Conservation (phyloP, 768 basidiomycete species). For the Lactarius sanguifluus region DNA sequence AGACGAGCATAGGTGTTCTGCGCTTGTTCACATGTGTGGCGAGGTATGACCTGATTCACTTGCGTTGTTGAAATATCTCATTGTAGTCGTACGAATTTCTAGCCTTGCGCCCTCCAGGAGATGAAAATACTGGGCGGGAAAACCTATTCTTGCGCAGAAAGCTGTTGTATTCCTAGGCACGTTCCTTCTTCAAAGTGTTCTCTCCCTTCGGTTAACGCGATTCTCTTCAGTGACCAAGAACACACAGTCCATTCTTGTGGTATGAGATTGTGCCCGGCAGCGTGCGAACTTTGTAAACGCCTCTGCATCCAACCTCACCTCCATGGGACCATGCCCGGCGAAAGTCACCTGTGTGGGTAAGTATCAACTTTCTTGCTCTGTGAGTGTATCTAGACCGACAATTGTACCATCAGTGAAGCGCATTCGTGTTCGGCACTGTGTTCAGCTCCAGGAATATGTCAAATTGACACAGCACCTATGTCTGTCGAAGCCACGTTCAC, state of each 20-base stretch:
- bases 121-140: constrained; percentile 15
- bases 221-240: constrained; percentile 40
- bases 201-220: neutral
- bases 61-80: neutral
- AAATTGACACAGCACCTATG: constrained; percentile 57
- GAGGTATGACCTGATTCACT: constrained; percentile 38
- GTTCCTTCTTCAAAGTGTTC: neutral
- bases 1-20: constrained; percentile 54
- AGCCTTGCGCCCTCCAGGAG: constrained; percentile 25
- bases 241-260: constrained; percentile 54
- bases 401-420: constrained; percentile 42
- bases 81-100: neutral
- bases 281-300: constrained; percentile 55
- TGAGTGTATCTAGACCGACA: neutral
- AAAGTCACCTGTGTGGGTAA: constrained; percentile 59
- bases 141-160: constrained; percentile 20
- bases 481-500: constrained; percentile 63
- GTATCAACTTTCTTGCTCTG: constrained; percentile 22
- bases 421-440: constrained; percentile 50
- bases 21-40: constrained; percentile 55
- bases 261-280: constrained; percentile 50
- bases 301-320: constrained; percentile 52
- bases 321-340: constrained; percentile 44
- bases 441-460: constrained; percentile 50
- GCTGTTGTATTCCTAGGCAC: constrained; percentile 23